A percentile compares a stretch with the other conserved stretches of the same genome.
Conservation (phyloP, 805 yeast species). For the Schwanniomyces polymorphus region DNA sequence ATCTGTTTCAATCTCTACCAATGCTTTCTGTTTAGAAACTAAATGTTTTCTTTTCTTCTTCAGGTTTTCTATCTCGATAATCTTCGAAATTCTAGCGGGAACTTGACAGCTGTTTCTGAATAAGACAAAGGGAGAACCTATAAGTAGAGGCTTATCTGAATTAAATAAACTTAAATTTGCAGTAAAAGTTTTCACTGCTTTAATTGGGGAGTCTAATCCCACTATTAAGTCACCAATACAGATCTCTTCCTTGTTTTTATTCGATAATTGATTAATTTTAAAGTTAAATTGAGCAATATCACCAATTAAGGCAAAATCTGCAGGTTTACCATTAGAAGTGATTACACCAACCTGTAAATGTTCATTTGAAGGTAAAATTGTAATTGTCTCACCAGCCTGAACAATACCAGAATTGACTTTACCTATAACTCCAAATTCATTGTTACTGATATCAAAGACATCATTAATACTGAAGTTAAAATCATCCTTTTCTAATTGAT, state of each 20-base stretch:
- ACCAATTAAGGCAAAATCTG: constrained; percentile 62
- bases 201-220: constrained; percentile 22
- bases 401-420: constrained; percentile 66
- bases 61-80: constrained; percentile 27
- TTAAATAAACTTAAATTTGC: constrained; percentile 35
- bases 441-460: constrained; percentile 47
- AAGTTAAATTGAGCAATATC: constrained; percentile 51
- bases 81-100: constrained; percentile 63
- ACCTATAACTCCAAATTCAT: constrained; percentile 59
- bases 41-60: constrained; percentile 53
- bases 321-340: constrained; percentile 31
- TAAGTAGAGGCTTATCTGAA: constrained; percentile 66
- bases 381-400: constrained; percentile 68
- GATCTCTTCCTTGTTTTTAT: constrained; percentile 54
- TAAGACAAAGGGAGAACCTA: constrained; percentile 76
- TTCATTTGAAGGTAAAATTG: constrained; percentile 53
- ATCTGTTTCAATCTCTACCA: constrained; percentile 53
- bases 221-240: constrained; percentile 58
- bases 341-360: constrained; percentile 43
- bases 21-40: constrained; percentile 58
- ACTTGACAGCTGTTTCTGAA: constrained; percentile 74
- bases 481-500: constrained; percentile 31
- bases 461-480: constrained; percentile 68
- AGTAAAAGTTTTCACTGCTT: constrained; percentile 25
- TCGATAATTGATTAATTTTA: constrained; percentile 46